Evolutionary conservation across 2,329 filamentous ascomycete species (phyloP).

Genomic region (Tolypocladium ophioglossoides): DNA sequence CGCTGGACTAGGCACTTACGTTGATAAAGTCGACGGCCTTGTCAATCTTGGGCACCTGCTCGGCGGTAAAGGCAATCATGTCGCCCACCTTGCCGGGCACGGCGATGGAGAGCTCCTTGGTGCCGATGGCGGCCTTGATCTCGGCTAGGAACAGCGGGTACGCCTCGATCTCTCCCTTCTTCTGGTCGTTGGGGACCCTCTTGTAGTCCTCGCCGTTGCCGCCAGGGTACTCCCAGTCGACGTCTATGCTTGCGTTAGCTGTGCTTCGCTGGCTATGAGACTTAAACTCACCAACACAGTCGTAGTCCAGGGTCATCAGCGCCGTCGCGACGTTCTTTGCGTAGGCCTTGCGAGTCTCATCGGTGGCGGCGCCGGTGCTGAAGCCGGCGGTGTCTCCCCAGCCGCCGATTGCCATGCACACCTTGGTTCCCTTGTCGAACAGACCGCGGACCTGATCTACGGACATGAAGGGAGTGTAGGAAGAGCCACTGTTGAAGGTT

Average conservation of each 20-base stretch:
- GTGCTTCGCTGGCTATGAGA: not conserved
- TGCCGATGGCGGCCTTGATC: constrained; percentile 46
- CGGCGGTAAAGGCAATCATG: constrained; percentile 55
- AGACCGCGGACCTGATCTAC: constrained; percentile 38
- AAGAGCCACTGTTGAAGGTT: constrained; percentile 29
- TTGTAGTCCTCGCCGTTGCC: constrained; percentile 64
- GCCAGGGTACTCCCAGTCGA: constrained; percentile 56
- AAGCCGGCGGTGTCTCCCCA: constrained; percentile 55
- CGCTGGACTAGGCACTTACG: constrained; percentile 9
- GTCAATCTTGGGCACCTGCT: constrained; percentile 48
- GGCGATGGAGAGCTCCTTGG: constrained; percentile 55
- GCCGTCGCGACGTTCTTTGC: constrained; percentile 47
- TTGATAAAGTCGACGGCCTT: constrained; percentile 55
- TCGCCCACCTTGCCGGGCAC: constrained; percentile 52
- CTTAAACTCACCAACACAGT: constrained; percentile 41
- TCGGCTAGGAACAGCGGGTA: constrained; percentile 51
- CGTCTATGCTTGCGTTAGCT: constrained; percentile 27
- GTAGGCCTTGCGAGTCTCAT: constrained; percentile 36
- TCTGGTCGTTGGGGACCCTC: constrained; percentile 44
- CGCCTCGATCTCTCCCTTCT: constrained; percentile 47
- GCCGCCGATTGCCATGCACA: constrained; percentile 55
- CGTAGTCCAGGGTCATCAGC: constrained; percentile 43
- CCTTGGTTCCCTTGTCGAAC: constrained; percentile 41
- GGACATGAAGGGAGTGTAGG: constrained; percentile 42
- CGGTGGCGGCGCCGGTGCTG: constrained; percentile 33